These are phyloP conservation scores for Candida yuanshanica DNA, from an alignment of 805 yeast genomes.

Conservation along the genomic window DNA sequence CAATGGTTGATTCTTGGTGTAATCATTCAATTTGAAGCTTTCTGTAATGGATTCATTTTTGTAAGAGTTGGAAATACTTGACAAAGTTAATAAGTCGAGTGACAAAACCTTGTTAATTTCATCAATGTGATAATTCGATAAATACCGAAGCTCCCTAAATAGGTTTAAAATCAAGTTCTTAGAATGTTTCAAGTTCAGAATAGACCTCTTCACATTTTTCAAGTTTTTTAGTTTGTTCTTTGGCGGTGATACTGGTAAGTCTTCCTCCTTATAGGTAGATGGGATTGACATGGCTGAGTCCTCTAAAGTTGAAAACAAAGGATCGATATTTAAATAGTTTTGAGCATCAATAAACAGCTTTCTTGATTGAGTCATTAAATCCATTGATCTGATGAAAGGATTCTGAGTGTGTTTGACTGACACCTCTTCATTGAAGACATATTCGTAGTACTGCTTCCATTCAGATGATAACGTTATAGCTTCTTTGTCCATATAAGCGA, in stretches of 20 bases:
- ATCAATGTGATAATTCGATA: slow-evolving; percentile 24
- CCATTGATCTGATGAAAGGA: slow-evolving; percentile 19
- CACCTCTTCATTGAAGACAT: slow-evolving; percentile 17
- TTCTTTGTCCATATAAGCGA: slow-evolving; percentile 16
- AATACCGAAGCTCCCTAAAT: slow-evolving; percentile 15
- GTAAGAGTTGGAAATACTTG: slow-evolving; percentile 20
- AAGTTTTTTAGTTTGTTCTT: slow-evolving; percentile 16
- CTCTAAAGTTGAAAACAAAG: slow-evolving; percentile 41
- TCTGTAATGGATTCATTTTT: slow-evolving; percentile 16
- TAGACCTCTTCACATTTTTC: slow-evolving; percentile 20
- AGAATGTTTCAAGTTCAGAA: slow-evolving; percentile 19
- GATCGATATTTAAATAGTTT: slow-evolving; percentile 34
- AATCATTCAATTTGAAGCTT: slow-evolving; percentile 23
- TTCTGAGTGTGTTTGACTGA: slow-evolving; percentile 12
- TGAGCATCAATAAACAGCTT: slow-evolving; percentile 27
- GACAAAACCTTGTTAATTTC: slow-evolving; percentile 21
- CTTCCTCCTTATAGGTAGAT: slow-evolving; percentile 18
- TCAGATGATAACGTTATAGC: slow-evolving; percentile 10
- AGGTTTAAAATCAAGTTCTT: slow-evolving; percentile 13
- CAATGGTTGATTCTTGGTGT: slow-evolving; percentile 22
- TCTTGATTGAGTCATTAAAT: slow-evolving; percentile 27
- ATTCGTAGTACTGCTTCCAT: slow-evolving; percentile 19
- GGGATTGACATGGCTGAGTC: slow-evolving; percentile 48
- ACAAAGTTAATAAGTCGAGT: slow-evolving; percentile 21
- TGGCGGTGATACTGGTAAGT: slow-evolving; percentile 2